Base-by-base conservation (phyloP, 2,329 filamentous ascomycete genomes). In the Monosporascus sp. region DNA sequence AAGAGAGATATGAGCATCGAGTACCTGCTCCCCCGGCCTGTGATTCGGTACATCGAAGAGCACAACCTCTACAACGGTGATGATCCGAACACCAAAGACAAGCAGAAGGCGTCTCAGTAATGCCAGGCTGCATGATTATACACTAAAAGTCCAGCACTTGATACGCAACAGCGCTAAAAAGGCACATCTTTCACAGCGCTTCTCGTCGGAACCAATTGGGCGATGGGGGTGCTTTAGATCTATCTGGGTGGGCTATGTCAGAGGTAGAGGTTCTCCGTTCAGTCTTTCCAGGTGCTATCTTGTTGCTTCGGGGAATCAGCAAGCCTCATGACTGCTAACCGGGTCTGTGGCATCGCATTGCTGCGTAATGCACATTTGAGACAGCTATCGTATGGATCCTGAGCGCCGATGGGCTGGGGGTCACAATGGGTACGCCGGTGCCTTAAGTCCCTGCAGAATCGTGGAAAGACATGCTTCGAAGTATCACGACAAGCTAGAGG, bases 1-100 rank as follows among this genome's bases (percentile, higher is more conserved):
- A 83, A 88, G 65, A 81, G 88, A 64, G 85, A 91, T 59, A 88
- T 94, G 85, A 91, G 87, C 61, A 88, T 95, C 48, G 83, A 88
- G 58, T 93, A 92, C 65, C 63, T 84, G 28, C 86, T 90, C 37
- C 89, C 90, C 0, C 82, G 86, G 43, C 82, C 84, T 3, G 89
- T 93, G 48, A 88, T 91, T 52, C 75, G 85, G 53, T 90, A 91
- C 65, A 89, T 91, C 56, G 79, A 86, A 53, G 76, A 87, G 57
- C 78, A 89, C 57, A 75, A 78, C 38, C 71, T 90, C 4, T 90
- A 89, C 63, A 60, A 59, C 40, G 66, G 66, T 20, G 61, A 62
- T 17, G 62, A 63, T 26, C 31, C 55, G 1, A 66, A 63, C 48
- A 51, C 62, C 15, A 68, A 66, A 54, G 63, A 65, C 22, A 67